phyloP scores from a whole-genome alignment of 1,139 yeast species.

The Suhomyces bokatorum region DNA sequence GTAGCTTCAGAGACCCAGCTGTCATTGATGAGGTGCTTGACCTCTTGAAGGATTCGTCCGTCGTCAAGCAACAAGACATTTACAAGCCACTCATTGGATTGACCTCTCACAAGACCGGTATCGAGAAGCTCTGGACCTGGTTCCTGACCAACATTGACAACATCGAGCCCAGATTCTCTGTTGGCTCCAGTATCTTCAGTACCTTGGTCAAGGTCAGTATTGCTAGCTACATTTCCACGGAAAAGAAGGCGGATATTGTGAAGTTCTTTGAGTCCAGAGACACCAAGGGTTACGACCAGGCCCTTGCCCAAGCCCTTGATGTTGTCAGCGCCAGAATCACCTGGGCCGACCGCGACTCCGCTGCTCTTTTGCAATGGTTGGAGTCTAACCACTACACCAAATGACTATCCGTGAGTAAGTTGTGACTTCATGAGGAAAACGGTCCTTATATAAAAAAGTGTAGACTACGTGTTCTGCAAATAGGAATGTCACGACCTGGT shows the following conservation, averaged over 20 bases:
- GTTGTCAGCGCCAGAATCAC: slow-evolving; percentile 58
- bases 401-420: slow-evolving; percentile 1
- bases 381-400: slow-evolving; percentile 40
- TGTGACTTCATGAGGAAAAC: background rate
- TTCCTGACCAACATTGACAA: slow-evolving; percentile 70
- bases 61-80: slow-evolving; percentile 78
- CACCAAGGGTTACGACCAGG: slow-evolving; percentile 73
- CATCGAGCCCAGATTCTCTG: slow-evolving; percentile 66
- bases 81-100: slow-evolving; percentile 76
- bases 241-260: slow-evolving; percentile 57
- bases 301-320: slow-evolving; percentile 72
- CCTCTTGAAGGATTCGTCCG: slow-evolving; percentile 64
- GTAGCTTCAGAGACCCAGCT: slow-evolving; percentile 61
- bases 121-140: slow-evolving; percentile 76
- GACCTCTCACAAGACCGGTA: slow-evolving; percentile 62
- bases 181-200: slow-evolving; percentile 79
- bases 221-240: slow-evolving; percentile 63
- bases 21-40: slow-evolving; percentile 62
- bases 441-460: background rate
- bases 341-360: slow-evolving; percentile 67
- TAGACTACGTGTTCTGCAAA: too few species aligned
- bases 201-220: slow-evolving; percentile 64
- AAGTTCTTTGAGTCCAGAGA: slow-evolving; percentile 60
- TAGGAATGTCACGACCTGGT: too few species aligned
- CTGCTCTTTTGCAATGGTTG: slow-evolving; percentile 56